Percentiles rank a stretch among this genome's conserved stretches.
Evolutionary conservation across 1,139 yeast species (phyloP).

Genomic region (Yamadazyma taylorii): DNA sequence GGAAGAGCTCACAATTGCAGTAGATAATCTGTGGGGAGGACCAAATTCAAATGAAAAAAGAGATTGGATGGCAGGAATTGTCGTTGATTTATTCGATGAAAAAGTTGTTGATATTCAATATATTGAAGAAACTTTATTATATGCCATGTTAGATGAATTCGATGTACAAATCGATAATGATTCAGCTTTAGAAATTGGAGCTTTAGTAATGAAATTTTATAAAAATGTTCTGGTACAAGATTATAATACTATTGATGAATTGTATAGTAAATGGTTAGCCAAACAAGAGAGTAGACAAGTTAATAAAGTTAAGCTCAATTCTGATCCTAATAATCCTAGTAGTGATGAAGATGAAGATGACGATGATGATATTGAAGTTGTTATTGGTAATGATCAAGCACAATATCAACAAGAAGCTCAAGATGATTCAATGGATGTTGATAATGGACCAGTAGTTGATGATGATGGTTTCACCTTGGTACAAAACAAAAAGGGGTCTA

Average conservation of each 20-base stretch:
- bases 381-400: background rate
- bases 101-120: constrained; percentile 69
- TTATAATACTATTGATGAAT: constrained; percentile 54
- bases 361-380: constrained; percentile 22
- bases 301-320: constrained; percentile 35
- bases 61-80: constrained; percentile 89
- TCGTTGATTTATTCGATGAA: constrained; percentile 75
- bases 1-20: constrained; percentile 89
- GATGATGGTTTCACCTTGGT: constrained; percentile 94
- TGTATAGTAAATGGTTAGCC: constrained; percentile 59
- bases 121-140: constrained; percentile 80
- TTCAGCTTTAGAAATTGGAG: constrained; percentile 75
- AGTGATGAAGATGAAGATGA: constrained; percentile 48
- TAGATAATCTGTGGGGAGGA: constrained; percentile 98
- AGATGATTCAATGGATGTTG: constrained; percentile 40
- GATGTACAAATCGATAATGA: constrained; percentile 88
- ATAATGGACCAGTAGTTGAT: constrained; percentile 68
- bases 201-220: constrained; percentile 63
- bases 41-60: constrained; percentile 86
- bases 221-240: constrained; percentile 57
- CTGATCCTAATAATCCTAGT: constrained; percentile 62
- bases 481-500: constrained; percentile 50
- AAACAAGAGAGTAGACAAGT: constrained; percentile 43
- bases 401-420: constrained; percentile 17
- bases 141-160: constrained; percentile 94